These are phyloP conservation scores for Zizania latifolia DNA, from an alignment of 176 grass and related monocot genomes.

Conservation along the genomic window DNA sequence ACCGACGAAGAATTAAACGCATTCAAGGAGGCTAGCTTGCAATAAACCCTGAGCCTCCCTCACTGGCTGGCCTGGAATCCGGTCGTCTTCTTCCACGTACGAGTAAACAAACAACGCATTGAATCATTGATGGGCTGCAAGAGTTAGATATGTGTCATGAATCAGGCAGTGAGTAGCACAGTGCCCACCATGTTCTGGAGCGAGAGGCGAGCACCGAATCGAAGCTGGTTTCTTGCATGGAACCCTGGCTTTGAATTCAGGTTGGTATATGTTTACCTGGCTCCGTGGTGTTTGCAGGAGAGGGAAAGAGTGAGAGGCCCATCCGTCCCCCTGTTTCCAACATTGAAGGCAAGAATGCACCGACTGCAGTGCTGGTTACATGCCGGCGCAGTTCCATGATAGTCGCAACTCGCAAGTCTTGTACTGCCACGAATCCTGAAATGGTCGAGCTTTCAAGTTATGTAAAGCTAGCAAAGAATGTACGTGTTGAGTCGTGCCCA, in stretches of 20 bases:
- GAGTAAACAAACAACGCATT: neutral
- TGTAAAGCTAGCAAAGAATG: too few relatives aligned
- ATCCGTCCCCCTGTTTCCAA: neutral
- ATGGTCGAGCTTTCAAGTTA: too few relatives aligned
- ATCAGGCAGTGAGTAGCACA: too few relatives aligned
- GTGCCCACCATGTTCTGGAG: too few relatives aligned
- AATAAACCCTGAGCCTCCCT: too few relatives aligned
- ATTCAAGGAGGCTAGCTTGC: too few relatives aligned
- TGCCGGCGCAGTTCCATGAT: too few relatives aligned
- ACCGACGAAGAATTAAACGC: constrained; percentile 11
- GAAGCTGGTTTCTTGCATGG: neutral
- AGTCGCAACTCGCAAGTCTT: too few relatives aligned
- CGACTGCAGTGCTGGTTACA: too few relatives aligned
- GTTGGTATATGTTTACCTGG: neutral
- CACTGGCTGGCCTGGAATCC: neutral
- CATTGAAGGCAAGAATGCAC: neutral
- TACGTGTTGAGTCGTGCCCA: too few relatives aligned
- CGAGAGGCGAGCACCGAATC: neutral
- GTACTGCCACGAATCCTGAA: too few relatives aligned
- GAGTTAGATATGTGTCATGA: neutral
- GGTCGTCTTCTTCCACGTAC: neutral
- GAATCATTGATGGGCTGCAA: neutral
- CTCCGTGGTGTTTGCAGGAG: neutral
- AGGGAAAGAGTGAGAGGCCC: neutral
- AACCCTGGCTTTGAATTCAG: neutral